A percentile compares a stretch with the other conserved stretches of the same genome.
These are phyloP conservation scores for Erythrophleum fordii DNA, from an alignment of 306 rosid genomes.

Conservation along the genomic window DNA sequence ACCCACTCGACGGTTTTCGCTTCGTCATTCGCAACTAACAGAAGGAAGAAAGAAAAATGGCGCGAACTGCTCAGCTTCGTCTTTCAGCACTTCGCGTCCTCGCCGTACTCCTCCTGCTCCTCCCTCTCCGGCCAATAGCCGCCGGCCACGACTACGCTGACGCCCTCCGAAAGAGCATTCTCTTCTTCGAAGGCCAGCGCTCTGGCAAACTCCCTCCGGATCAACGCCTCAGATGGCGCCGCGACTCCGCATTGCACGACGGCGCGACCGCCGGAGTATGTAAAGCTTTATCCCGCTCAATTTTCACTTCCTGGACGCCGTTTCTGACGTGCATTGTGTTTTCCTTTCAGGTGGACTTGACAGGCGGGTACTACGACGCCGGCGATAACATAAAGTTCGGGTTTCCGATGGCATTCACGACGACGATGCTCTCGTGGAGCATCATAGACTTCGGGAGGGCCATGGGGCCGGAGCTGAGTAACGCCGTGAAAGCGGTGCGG, in stretches of 20 bases:
- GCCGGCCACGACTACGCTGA: conserved; percentile 74
- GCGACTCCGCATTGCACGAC: conserved; percentile 84
- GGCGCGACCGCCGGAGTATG: conserved; percentile 80
- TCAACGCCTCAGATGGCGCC: conserved; percentile 93
- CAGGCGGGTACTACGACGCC: conserved; percentile 97
- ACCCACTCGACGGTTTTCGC: conserved; percentile 45
- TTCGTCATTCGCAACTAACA: conserved; percentile 20
- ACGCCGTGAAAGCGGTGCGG: conserved; percentile 69
- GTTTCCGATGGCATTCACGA: conserved; percentile 95
- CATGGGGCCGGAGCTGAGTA: conserved; percentile 79
- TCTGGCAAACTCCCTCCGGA: conserved; percentile 84
- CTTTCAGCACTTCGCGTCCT: conserved; percentile 47
- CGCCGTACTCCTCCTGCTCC: conserved; percentile 47
- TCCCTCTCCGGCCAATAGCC: conserved; percentile 37
- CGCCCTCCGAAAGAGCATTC: conserved; percentile 87
- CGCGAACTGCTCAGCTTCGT: conserved; percentile 40
- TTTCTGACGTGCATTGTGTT: conserved; percentile 35
- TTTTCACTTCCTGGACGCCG: neutral
- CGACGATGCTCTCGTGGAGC: conserved; percentile 89
- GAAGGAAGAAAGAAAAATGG: conserved; percentile 39
- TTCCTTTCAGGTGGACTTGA: conserved; percentile 68
- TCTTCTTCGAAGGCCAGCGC: conserved; percentile 99
- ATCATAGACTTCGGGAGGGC: conserved; percentile 80
- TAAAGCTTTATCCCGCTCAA: neutral
- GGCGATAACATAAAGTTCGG: conserved; percentile 97